Percentiles rank a stretch among this genome's conserved stretches.
phyloP scores from a whole-genome alignment of 495 filamentous ascomycete genomes.

The Aspergillus baeticus region DNA sequence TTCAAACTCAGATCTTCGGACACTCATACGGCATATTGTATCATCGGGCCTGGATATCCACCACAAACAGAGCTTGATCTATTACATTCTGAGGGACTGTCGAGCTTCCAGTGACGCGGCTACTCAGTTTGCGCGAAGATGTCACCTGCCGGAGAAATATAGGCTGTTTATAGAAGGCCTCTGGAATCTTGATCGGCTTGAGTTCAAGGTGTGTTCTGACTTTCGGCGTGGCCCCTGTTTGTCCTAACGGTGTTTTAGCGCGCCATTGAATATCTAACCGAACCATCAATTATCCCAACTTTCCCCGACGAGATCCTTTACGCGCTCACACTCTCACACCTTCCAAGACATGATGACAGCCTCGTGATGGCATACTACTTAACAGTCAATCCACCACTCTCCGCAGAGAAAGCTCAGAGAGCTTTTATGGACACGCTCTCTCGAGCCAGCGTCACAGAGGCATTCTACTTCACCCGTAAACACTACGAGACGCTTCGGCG shows the following conservation, averaged over 20 bases:
- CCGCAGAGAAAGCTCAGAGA: slow-evolving; percentile 54
- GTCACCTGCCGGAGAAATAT: slow-evolving; percentile 65
- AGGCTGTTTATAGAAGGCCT: slow-evolving; percentile 74
- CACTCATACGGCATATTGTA: slow-evolving; percentile 63
- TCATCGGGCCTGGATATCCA: slow-evolving; percentile 58
- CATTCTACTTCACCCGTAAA: slow-evolving; percentile 68
- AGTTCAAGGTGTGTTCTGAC: slow-evolving; percentile 55
- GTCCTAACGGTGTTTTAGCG: slow-evolving; percentile 38
- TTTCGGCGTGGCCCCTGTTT: neutral
- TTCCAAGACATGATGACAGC: slow-evolving; percentile 58
- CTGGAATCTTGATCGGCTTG: slow-evolving; percentile 72
- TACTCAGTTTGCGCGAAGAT: slow-evolving; percentile 50
- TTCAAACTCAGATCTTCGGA: slow-evolving; percentile 59
- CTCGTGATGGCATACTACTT: slow-evolving; percentile 76
- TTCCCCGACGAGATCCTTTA: slow-evolving; percentile 79
- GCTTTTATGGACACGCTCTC: slow-evolving; percentile 66
- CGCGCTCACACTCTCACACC: slow-evolving; percentile 58
- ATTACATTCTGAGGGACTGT: slow-evolving; percentile 77
- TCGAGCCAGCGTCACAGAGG: slow-evolving; percentile 65
- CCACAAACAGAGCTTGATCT: slow-evolving; percentile 75
- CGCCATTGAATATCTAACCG: slow-evolving; percentile 69
- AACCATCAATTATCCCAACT: slow-evolving; percentile 73
- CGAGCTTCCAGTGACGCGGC: slow-evolving; percentile 52
- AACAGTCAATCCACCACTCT: slow-evolving; percentile 63
- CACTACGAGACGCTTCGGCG: slow-evolving; percentile 59